A percentile compares a stretch with the other conserved stretches of the same genome.
These are phyloP conservation scores for Cyberlindnera misumaiensis DNA, from an alignment of 805 yeast genomes.

Conservation along the genomic window DNA sequence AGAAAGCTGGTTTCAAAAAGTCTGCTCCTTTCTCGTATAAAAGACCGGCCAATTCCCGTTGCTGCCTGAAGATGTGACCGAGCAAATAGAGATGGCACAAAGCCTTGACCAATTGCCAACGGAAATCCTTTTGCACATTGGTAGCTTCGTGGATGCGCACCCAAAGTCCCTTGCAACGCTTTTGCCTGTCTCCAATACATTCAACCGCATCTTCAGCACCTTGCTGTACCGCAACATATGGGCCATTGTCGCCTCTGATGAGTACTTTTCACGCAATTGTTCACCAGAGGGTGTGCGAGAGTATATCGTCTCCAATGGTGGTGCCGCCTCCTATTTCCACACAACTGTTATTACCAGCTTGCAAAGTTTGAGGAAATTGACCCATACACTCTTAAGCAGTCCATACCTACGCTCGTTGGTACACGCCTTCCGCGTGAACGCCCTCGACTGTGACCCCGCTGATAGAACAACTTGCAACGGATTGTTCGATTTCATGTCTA, in stretches of 20 bases:
- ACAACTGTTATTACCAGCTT: slow-evolving; percentile 7
- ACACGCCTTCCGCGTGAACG: slow-evolving; percentile 3
- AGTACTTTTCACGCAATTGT: background rate
- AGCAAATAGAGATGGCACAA: no score
- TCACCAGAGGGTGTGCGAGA: slow-evolving; percentile 2
- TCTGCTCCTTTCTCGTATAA: no score
- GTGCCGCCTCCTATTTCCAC: background rate
- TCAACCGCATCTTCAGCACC: slow-evolving; percentile 7
- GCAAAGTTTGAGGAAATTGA: slow-evolving; percentile 1
- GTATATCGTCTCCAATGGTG: background rate
- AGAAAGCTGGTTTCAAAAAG: no score
- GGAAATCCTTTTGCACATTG: slow-evolving; percentile 7
- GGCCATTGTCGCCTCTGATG: slow-evolving; percentile 12
- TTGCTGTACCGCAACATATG: slow-evolving; percentile 10
- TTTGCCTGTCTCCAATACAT: slow-evolving; percentile 9
- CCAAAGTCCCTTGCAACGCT: slow-evolving; percentile 4
- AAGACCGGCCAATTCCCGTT: no score
- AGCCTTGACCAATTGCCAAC: slow-evolving; percentile 6
- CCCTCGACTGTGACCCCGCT: slow-evolving; percentile 7
- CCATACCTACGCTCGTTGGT: slow-evolving; percentile 1
- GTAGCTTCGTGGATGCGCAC: slow-evolving; percentile 3
- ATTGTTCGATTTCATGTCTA: slow-evolving; percentile 1
- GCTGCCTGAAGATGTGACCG: no score
- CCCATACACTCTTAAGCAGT: slow-evolving; percentile 3
- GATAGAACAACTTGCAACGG: slow-evolving; percentile 3